Conservation (phyloP, 1,139 yeast species). For the Geotrichum europaeum region DNA sequence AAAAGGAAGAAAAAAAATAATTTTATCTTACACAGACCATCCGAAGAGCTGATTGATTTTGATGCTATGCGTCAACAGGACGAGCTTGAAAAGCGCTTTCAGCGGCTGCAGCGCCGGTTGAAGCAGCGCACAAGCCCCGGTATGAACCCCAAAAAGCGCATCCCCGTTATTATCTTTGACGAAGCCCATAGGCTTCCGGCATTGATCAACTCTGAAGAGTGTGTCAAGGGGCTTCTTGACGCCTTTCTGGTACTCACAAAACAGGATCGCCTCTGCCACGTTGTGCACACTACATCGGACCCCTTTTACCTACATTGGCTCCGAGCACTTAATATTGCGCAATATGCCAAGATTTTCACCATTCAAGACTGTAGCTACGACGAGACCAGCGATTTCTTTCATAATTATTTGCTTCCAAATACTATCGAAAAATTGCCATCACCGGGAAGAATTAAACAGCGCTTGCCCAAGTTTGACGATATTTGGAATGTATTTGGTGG, state of each 20-base stretch:
- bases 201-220: constrained; percentile 14
- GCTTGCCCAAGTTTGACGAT: constrained; percentile 18
- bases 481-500: constrained; percentile 24
- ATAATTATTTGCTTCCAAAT: constrained; percentile 16
- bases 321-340: constrained; percentile 18
- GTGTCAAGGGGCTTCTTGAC: constrained; percentile 19
- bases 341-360: constrained; percentile 20
- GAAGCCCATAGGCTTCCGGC: constrained; percentile 22
- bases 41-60: constrained; percentile 6
- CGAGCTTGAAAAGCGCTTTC: neutral
- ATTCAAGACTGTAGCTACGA: constrained; percentile 20
- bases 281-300: constrained; percentile 22
- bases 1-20: constrained; percentile 1
- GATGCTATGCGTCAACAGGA: constrained; percentile 9
- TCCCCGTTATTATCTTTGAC: constrained; percentile 21
- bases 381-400: constrained; percentile 17
- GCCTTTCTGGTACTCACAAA: constrained; percentile 22
- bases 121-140: constrained; percentile 12
- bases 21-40: neutral
- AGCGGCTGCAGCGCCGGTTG: constrained; percentile 1
- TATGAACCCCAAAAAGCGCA: constrained; percentile 13
- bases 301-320: constrained; percentile 23
- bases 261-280: constrained; percentile 22
- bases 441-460: constrained; percentile 20
- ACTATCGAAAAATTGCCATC: constrained; percentile 19